Evolutionary conservation across 148 eudicot genomes (phyloP).

Genomic region (Vaccinium vitisidaea): DNA sequence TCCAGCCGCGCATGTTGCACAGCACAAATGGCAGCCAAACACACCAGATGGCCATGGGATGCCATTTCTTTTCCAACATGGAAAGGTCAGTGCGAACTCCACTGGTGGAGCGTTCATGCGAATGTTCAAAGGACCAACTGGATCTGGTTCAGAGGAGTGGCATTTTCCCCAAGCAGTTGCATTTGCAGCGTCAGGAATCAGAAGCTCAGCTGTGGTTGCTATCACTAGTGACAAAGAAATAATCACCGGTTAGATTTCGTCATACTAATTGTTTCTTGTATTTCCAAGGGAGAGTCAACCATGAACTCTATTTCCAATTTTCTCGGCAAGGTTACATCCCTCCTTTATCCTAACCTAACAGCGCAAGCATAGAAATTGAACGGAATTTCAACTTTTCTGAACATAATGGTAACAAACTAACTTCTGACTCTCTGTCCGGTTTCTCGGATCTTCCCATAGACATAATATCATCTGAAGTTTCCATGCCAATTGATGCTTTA

Average conservation of each 20-base stretch:
- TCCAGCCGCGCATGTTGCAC: slow-evolving; percentile 91
- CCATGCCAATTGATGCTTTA: slow-evolving; percentile 5
- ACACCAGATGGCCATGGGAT: slow-evolving; percentile 94
- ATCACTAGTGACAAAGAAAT: slow-evolving; percentile 79
- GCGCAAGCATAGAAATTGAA: slow-evolving; percentile 6
- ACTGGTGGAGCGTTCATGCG: slow-evolving; percentile 85
- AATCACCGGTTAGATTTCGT: slow-evolving; percentile 62
- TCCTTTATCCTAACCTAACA: not conserved
- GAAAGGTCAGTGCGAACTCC: slow-evolving; percentile 54
- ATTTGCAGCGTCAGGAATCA: slow-evolving; percentile 79
- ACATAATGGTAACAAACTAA: not conserved
- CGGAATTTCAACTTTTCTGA: slow-evolving; percentile 4
- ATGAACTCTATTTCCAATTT: not conserved
- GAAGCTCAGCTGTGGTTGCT: slow-evolving; percentile 75
- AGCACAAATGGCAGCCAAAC: slow-evolving; percentile 99
- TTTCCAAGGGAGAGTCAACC: not conserved
- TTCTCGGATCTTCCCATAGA: not conserved
- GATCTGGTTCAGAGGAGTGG: slow-evolving; percentile 58
- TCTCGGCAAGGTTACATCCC: not conserved
- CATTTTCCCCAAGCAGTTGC: slow-evolving; percentile 93
- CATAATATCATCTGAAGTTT: not conserved
- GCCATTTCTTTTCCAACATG: slow-evolving; percentile 94
- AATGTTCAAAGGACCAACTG: slow-evolving; percentile 76
- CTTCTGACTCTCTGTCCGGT: not conserved
- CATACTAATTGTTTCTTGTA: not conserved